Conservation (phyloP, 306 rosid species). For the Lupinus albus region DNA sequence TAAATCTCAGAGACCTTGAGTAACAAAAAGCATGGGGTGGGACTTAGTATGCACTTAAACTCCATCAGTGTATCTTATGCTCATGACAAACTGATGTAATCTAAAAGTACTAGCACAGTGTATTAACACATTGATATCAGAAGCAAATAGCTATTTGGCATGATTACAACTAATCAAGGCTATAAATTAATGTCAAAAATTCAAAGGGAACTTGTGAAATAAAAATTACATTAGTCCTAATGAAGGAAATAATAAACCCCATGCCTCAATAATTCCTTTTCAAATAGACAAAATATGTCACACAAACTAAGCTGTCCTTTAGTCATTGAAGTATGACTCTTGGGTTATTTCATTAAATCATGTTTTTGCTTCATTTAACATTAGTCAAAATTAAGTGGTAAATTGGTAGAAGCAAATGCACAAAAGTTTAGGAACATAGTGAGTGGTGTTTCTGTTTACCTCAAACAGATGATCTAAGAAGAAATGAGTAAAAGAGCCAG, state of each 20-base stretch:
- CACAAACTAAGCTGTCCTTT: neutral
- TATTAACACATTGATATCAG: neutral
- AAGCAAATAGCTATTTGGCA: neutral
- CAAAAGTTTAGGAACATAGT: neutral
- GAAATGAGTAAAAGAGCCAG: conserved; percentile 87
- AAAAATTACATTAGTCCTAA: neutral
- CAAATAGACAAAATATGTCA: neutral
- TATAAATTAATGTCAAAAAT: neutral
- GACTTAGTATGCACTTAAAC: neutral
- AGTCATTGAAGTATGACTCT: neutral
- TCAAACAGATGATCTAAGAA: conserved; percentile 86
- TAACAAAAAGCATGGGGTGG: neutral
- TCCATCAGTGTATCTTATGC: neutral
- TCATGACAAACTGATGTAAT: neutral
- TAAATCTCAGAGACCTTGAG: neutral
- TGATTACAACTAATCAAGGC: neutral
- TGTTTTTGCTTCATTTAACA: neutral
- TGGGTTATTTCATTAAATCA: neutral
- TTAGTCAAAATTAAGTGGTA: neutral
- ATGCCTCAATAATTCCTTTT: neutral
- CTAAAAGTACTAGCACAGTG: neutral
- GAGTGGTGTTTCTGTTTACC: conserved; percentile 47
- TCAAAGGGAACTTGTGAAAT: neutral
- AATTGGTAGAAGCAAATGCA: neutral
- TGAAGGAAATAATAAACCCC: neutral